phyloP scores from a whole-genome alignment of 2,329 filamentous ascomycete genomes.

The Alternaria triticimaculans region DNA sequence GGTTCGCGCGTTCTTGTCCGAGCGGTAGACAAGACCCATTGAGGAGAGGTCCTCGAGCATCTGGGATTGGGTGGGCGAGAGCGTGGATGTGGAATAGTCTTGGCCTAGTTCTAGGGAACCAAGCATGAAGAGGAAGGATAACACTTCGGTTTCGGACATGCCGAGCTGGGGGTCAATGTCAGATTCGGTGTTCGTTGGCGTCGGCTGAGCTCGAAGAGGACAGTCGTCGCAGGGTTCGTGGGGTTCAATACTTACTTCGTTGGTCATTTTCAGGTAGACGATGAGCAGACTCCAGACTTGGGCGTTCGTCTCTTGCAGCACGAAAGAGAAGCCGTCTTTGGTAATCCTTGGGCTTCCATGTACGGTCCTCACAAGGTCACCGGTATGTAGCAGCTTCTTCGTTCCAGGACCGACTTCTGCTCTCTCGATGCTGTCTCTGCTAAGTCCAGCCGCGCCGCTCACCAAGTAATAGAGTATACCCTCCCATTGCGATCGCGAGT shows the following conservation, averaged over 20 bases:
- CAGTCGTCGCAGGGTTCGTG: not conserved
- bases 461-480: slow-evolving; percentile 96
- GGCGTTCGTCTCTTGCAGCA: slow-evolving; percentile 92
- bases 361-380: slow-evolving; percentile 75
- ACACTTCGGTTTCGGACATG: slow-evolving; percentile 90
- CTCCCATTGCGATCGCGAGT: slow-evolving; percentile 91
- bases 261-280: slow-evolving; percentile 87
- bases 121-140: slow-evolving; percentile 95
- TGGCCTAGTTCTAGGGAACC: slow-evolving; percentile 90
- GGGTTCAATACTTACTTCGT: slow-evolving; percentile 54
- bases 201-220: not conserved
- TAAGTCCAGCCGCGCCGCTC: slow-evolving; percentile 66
- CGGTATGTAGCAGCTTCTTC: slow-evolving; percentile 80
- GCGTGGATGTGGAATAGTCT: slow-evolving; percentile 84
- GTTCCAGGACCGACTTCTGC: slow-evolving; percentile 66
- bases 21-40: slow-evolving; percentile 86
- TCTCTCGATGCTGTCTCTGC: slow-evolving; percentile 50
- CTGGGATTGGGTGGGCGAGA: slow-evolving; percentile 80
- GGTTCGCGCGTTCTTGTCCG: slow-evolving; percentile 52
- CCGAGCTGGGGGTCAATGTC: slow-evolving; percentile 56
- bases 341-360: slow-evolving; percentile 75
- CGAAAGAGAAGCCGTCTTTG: slow-evolving; percentile 89
- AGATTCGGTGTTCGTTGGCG: not conserved
- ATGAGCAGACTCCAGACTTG: slow-evolving; percentile 97
- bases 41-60: slow-evolving; percentile 92